phyloP scores from a whole-genome alignment of 2,329 filamentous ascomycete species.

The Hymenoscyphus fructigenus region DNA sequence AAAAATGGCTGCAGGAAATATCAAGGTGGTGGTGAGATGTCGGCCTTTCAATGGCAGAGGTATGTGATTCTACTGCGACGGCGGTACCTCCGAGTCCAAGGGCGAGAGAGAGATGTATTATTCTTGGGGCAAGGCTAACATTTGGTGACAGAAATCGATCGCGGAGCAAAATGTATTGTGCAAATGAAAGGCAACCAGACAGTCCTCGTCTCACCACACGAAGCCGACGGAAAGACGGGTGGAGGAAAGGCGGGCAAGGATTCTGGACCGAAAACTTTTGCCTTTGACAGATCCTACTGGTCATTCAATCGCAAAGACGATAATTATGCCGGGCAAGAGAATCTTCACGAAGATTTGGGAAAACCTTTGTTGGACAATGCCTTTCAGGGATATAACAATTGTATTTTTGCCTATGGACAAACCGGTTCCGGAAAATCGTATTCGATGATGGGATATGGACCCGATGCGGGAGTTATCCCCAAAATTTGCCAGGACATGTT shows the following conservation, averaged over 20 bases:
- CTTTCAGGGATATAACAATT: conserved; percentile 98
- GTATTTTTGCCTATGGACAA: conserved; percentile 98
- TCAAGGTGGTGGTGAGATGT: conserved; percentile 98
- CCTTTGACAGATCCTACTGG: conserved; percentile 98
- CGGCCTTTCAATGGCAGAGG: conserved; percentile 96
- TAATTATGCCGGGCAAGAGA: conserved; percentile 86
- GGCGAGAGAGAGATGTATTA: not conserved
- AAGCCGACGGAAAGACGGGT: conserved; percentile 52
- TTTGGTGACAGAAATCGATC: conserved; percentile 69
- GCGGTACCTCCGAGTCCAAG: not conserved
- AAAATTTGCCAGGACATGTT: conserved; percentile 99
- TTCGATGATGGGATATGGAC: conserved; percentile 99
- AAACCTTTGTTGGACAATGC: conserved; percentile 93
- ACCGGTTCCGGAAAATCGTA: conserved; percentile 98
- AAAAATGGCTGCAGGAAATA: conserved; percentile 72
- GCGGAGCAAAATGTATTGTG: conserved; percentile 93
- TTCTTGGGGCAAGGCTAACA: conserved; percentile 16
- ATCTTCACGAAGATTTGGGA: conserved; percentile 85
- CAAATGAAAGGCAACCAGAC: conserved; percentile 96
- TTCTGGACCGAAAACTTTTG: conserved; percentile 78
- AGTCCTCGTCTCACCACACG: conserved; percentile 71
- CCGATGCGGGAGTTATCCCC: conserved; percentile 93
- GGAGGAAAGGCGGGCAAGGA: conserved; percentile 66
- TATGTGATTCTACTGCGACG: conserved; percentile 43
- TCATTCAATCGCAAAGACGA: conserved; percentile 82